These are phyloP conservation scores for Huntiella savannae DNA, from an alignment of 2,329 filamentous ascomycete species.

Conservation along the genomic window DNA sequence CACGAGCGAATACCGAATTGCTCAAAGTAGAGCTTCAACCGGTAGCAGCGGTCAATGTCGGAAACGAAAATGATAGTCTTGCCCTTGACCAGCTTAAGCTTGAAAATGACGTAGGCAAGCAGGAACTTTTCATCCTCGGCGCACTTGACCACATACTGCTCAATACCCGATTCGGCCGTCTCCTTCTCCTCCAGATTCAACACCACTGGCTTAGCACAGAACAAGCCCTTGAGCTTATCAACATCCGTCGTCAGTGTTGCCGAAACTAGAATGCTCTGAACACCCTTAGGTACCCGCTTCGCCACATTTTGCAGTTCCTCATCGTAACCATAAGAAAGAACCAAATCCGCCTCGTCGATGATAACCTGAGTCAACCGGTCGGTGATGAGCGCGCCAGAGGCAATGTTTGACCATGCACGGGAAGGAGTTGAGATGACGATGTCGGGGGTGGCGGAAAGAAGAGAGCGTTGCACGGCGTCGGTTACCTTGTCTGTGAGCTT, in stretches of 20 bases:
- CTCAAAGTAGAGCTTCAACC: constrained; percentile 85
- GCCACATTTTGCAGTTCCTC: constrained; percentile 71
- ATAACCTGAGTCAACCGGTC: constrained; percentile 58
- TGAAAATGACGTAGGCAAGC: constrained; percentile 38
- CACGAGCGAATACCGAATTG: constrained; percentile 91
- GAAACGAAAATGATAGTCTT: constrained; percentile 59
- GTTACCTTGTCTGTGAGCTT: constrained; percentile 85
- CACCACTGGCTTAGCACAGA: constrained; percentile 62
- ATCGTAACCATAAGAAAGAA: constrained; percentile 85
- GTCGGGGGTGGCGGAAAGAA: constrained; percentile 72
- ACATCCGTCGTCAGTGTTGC: constrained; percentile 81
- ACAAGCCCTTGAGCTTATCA: constrained; percentile 64
- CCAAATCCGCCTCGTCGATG: constrained; percentile 84
- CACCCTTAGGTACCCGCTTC: constrained; percentile 58
- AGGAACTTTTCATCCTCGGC: constrained; percentile 97
- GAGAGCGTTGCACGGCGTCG: constrained; percentile 68
- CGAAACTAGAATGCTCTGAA: constrained; percentile 86
- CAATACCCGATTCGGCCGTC: constrained; percentile 58
- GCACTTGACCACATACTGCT: constrained; percentile 75
- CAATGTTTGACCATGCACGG: constrained; percentile 60
- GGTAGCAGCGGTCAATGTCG: constrained; percentile 74
- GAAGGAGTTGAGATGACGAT: constrained; percentile 81
- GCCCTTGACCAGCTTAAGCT: constrained; percentile 73
- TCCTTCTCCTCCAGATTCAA: constrained; percentile 61
- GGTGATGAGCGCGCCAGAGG: constrained; percentile 42